Percentiles rank a stretch among this genome's conserved stretches.
Conservation (phyloP, 1,284 basidiomycete genomes). For the Chondrostereum purpureum region DNA sequence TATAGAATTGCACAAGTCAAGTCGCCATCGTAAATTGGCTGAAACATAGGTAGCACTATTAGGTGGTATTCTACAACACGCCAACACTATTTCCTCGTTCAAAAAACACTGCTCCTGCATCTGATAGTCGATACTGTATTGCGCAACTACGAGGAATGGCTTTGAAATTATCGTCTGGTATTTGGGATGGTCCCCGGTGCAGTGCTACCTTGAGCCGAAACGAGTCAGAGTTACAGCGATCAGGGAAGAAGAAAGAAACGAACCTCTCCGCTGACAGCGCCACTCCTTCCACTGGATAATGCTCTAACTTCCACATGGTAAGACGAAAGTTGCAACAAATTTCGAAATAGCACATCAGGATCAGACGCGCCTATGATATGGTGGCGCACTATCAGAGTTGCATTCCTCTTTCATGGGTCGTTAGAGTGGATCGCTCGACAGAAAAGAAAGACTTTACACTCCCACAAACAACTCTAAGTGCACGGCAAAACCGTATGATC, state of each 20-base stretch:
- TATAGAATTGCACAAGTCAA: too few species aligned
- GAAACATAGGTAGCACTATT: too few species aligned
- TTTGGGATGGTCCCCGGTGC: slow-evolving; percentile 45
- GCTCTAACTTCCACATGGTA: slow-evolving; percentile 67
- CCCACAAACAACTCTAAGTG: slow-evolving; percentile 49
- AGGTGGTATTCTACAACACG: slow-evolving; percentile 54
- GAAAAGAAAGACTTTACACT: slow-evolving; percentile 27
- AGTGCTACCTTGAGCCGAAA: slow-evolving; percentile 44
- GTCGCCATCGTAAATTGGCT: too few species aligned
- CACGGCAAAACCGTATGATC: slow-evolving; percentile 49
- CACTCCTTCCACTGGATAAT: slow-evolving; percentile 64
- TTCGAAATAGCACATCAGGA: slow-evolving; percentile 50
- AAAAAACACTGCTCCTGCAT: slow-evolving; percentile 58
- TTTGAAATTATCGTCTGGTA: slow-evolving; percentile 25
- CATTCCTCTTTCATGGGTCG: slow-evolving; percentile 31
- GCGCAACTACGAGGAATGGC: slow-evolving; percentile 46
- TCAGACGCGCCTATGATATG: slow-evolving; percentile 49
- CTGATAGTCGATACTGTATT: slow-evolving; percentile 63
- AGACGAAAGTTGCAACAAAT: slow-evolving; percentile 49
- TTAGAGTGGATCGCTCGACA: background rate
- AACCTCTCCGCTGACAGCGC: slow-evolving; percentile 70
- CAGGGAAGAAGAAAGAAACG: slow-evolving; percentile 12
- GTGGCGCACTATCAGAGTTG: slow-evolving; percentile 54
- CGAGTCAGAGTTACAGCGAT: background rate
- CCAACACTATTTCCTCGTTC: slow-evolving; percentile 61